Percentiles rank a stretch among this genome's conserved stretches.
Evolutionary conservation across 768 basidiomycete species (phyloP).

Genomic region (Sarcodon aspratus): DNA sequence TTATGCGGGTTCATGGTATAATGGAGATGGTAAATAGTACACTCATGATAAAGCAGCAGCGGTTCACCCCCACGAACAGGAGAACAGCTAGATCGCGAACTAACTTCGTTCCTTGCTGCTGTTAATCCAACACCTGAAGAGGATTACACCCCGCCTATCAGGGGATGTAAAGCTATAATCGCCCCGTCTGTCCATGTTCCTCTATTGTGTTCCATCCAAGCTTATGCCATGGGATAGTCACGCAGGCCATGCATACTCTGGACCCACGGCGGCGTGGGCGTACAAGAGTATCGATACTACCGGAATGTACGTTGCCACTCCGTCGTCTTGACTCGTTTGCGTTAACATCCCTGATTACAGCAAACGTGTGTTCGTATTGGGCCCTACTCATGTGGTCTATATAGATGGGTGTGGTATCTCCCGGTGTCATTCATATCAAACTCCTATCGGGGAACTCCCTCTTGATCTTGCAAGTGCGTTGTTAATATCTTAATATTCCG

Average conservation of each 20-base stretch:
- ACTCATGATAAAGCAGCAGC: background rate
- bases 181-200: constrained; percentile 63
- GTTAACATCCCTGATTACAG: constrained; percentile 26
- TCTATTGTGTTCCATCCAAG: background rate
- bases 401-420: constrained; percentile 83
- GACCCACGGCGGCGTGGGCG: constrained; percentile 91
- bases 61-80: constrained; percentile 24
- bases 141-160: constrained; percentile 54
- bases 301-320: constrained; percentile 49
- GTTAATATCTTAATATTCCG: background rate
- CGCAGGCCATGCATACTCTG: constrained; percentile 93
- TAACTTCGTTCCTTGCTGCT: constrained; percentile 48
- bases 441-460: constrained; percentile 75
- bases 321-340: background rate
- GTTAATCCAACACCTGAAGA: constrained; percentile 37
- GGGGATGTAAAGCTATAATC: constrained; percentile 77
- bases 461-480: constrained; percentile 70
- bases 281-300: constrained; percentile 80
- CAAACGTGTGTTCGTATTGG: constrained; percentile 87
- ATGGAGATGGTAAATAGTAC: constrained; percentile 38
- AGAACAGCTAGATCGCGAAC: constrained; percentile 43
- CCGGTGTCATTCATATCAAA: constrained; percentile 64
- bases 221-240: constrained; percentile 42
- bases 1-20: constrained; percentile 92
- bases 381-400: constrained; percentile 91